These are phyloP conservation scores for Gnetum montanum DNA, from an alignment of 75 land plant species.

Conservation along the genomic window DNA sequence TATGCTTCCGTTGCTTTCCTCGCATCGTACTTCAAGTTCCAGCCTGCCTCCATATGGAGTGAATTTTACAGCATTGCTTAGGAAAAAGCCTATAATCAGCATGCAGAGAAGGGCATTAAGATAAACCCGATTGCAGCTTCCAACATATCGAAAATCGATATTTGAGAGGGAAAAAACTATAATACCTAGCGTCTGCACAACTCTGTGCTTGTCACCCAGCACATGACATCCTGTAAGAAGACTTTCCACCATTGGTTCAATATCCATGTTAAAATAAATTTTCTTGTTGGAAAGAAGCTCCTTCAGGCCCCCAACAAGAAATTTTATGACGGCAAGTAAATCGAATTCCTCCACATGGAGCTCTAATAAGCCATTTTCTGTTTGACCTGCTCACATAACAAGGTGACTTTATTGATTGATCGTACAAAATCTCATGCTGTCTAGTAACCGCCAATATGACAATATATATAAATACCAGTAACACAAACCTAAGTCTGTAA, in stretches of 20 bases:
- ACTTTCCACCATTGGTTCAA: constrained; percentile 18
- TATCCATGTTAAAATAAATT: constrained; percentile 19
- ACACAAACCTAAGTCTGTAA: constrained; percentile 35
- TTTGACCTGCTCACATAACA: constrained; percentile 22
- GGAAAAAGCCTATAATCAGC: constrained; percentile 35
- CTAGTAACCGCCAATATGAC: too few species aligned
- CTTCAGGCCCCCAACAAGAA: constrained; percentile 35
- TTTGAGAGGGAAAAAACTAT: constrained; percentile 30
- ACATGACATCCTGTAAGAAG: constrained; percentile 19
- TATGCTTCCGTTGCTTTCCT: constrained; percentile 6
- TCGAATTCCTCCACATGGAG: constrained; percentile 30
- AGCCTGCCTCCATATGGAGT: constrained; percentile 32
- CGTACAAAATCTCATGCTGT: too few species aligned
- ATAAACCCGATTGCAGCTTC: neutral
- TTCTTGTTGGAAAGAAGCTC: constrained; percentile 28
- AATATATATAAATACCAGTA: too few species aligned
- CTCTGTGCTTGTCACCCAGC: constrained; percentile 36
- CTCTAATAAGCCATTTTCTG: constrained; percentile 29
- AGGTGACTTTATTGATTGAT: neutral
- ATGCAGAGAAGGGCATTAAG: neutral
- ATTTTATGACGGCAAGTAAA: constrained; percentile 25
- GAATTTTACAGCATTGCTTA: constrained; percentile 40
- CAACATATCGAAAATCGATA: neutral
- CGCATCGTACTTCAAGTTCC: constrained; percentile 23
- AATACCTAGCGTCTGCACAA: constrained; percentile 36